Percentiles rank a stretch among this genome's conserved stretches.
phyloP scores from a whole-genome alignment of 257 asterid genomes.

The Marsdenia floribunda region DNA sequence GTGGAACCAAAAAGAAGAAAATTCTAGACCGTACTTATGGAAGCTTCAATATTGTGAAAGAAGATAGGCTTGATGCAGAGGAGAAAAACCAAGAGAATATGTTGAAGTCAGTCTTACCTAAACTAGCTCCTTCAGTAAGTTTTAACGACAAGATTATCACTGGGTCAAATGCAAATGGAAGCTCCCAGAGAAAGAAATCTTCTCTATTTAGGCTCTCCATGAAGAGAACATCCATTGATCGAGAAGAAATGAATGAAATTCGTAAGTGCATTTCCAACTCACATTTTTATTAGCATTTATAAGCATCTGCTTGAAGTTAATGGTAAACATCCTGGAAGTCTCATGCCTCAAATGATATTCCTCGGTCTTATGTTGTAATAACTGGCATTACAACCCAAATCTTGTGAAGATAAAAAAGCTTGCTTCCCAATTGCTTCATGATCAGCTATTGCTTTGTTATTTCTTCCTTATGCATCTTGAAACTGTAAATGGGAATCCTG shows the following conservation, averaged over 20 bases:
- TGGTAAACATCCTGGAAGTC: neutral
- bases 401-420: neutral
- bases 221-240: constrained; percentile 66
- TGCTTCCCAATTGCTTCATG: neutral
- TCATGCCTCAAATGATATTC: neutral
- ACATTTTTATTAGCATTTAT: neutral
- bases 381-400: neutral
- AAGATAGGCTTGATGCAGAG: constrained; percentile 39
- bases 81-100: constrained; percentile 48
- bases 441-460: neutral
- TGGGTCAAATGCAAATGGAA: constrained; percentile 35
- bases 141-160: constrained; percentile 56
- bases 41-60: constrained; percentile 52
- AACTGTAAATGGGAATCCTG: neutral
- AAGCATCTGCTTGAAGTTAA: too few species aligned
- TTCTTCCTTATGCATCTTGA: neutral
- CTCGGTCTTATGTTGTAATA: neutral
- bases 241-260: constrained; percentile 48
- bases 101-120: constrained; percentile 66
- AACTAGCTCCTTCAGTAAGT: constrained; percentile 59
- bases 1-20: constrained; percentile 39
- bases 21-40: constrained; percentile 41
- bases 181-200: constrained; percentile 63
- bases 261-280: constrained; percentile 37
- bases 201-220: constrained; percentile 75